Conservation (phyloP, 2,329 filamentous ascomycete genomes). For the Trichoderma sp. region DNA sequence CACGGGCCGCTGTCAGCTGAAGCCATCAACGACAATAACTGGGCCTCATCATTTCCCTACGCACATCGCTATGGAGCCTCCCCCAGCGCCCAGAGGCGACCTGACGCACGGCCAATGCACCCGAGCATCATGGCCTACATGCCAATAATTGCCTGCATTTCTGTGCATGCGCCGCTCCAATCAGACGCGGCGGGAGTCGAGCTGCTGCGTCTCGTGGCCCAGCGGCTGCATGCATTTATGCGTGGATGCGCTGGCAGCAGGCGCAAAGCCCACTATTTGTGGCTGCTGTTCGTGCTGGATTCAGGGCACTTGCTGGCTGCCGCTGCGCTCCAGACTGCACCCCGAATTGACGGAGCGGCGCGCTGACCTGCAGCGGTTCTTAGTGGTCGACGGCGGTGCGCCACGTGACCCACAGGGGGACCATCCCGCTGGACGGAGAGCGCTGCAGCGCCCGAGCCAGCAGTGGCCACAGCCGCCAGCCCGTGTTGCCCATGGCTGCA, state of each 20-base stretch:
- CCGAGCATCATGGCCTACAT: constrained; percentile 19
- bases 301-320: background rate
- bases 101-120: background rate
- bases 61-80: background rate
- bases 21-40: background rate
- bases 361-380: constrained; percentile 15
- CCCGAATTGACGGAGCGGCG: constrained; percentile 5
- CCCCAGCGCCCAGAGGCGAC: background rate
- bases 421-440: background rate
- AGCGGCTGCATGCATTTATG: background rate
- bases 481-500: constrained; percentile 42
- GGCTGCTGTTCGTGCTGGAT: background rate
- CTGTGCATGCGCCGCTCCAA: background rate
- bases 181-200: background rate
- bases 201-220: constrained; percentile 10
- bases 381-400: background rate
- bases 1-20: constrained; percentile 15
- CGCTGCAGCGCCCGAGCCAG: constrained; percentile 10
- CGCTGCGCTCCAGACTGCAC: background rate
- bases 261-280: background rate
- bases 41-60: background rate
- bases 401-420: constrained; percentile 21
- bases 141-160: constrained; percentile 20
- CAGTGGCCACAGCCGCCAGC: background rate
- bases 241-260: constrained; percentile 24